Evolutionary conservation across 1,284 basidiomycete species (phyloP), one percentile per base, ranked within the genome.

Genomic region (Apiotrichum gracile): DNA sequence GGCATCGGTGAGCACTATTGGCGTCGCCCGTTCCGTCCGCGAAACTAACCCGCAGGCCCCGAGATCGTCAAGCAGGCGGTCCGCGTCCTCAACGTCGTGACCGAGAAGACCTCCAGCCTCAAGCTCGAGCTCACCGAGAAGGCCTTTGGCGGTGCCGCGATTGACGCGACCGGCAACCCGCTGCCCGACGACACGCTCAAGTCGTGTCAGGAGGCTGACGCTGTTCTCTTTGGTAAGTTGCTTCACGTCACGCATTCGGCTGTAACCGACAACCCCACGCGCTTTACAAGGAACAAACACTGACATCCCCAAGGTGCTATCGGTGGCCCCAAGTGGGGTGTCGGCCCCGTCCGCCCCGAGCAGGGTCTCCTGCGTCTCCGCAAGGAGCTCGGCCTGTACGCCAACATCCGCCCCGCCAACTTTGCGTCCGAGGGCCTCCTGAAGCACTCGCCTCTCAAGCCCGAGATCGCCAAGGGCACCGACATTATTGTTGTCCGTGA

Each of bases 401-500:
- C 91, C 70, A 99, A 99, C 79, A 96, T 99, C 73, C 88, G 96
- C 34, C 96, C 96, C 7, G 90, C 37, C 37, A 38, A 38, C 37
- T 94, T 98, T 68, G 91, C 91, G 2, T 94, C 91, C 21, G 87
- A 96, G 49, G 86, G 88, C 38, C 37, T 38, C 37, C 78, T 99
- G 52, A 79, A 83, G 51, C 82, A 89, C 78, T 92, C 91, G n/a
- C 96, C 96, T n/a, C 79, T 99, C 57, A 91, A 89, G 74, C 82
- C 88, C 44, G 83, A 87, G 57, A 80, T 94, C 49, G 93, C 88
- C 9, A 81, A 82, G 62, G 93, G 91, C 43, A 87, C 88, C 26
- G 82, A 97, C 73, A 86, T 97, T 73, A 91, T 97, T 72, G 89
- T 97, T 63, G 81, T 98, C 44, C 87, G 96, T 60, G 94, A 98